These are phyloP conservation scores for Monosporozyma servazzii DNA, from an alignment of 805 yeast genomes.

Conservation along the genomic window DNA sequence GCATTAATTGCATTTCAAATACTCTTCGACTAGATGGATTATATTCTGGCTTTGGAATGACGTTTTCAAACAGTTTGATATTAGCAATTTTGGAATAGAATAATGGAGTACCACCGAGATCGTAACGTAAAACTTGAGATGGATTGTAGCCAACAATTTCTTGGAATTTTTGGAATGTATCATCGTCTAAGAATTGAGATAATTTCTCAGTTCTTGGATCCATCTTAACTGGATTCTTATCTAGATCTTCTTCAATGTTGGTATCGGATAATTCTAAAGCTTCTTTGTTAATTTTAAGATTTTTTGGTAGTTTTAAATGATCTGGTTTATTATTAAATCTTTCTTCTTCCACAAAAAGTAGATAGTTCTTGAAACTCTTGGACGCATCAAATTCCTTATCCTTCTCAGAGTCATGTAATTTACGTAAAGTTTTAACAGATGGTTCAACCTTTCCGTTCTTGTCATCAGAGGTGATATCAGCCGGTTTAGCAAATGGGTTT, in stretches of 20 bases:
- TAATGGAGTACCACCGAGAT: slow-evolving; percentile 69
- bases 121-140: slow-evolving; percentile 77
- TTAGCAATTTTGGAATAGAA: slow-evolving; percentile 45
- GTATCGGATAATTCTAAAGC: slow-evolving; percentile 38
- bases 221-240: slow-evolving; percentile 21
- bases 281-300: slow-evolving; percentile 42
- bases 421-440: slow-evolving; percentile 31
- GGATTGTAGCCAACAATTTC: slow-evolving; percentile 74
- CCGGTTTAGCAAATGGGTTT: slow-evolving; percentile 16
- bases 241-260: slow-evolving; percentile 19
- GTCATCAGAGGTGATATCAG: background rate
- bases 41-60: slow-evolving; percentile 51
- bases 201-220: slow-evolving; percentile 41
- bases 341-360: slow-evolving; percentile 68
- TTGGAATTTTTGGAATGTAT: slow-evolving; percentile 69
- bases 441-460: slow-evolving; percentile 6
- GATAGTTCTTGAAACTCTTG: slow-evolving; percentile 48
- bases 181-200: slow-evolving; percentile 57
- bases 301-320: slow-evolving; percentile 41
- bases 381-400: slow-evolving; percentile 15
- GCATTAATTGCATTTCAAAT: slow-evolving; percentile 90
- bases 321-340: slow-evolving; percentile 44
- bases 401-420: slow-evolving; percentile 21
- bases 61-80: slow-evolving; percentile 25
- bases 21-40: slow-evolving; percentile 52